These are phyloP conservation scores for Fusarium penzigii DNA, from an alignment of 2,329 filamentous ascomycete species.

Conservation along the genomic window DNA sequence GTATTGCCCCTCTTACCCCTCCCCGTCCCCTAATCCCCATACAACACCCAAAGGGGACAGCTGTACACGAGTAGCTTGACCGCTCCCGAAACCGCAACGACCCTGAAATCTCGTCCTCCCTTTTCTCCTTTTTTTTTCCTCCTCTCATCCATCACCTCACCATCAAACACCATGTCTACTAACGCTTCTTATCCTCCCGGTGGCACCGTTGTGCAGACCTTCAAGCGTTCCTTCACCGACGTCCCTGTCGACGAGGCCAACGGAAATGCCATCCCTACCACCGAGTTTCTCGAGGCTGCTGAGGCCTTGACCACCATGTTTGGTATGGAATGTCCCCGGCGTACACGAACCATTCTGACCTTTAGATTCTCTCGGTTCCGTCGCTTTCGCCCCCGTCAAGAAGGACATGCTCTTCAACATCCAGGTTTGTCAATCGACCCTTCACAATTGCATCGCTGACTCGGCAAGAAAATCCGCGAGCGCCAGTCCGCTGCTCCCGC, in stretches of 20 bases:
- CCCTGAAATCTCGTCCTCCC: constrained; percentile 1
- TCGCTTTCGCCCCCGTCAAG: constrained; percentile 89
- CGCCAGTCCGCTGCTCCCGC: constrained; percentile 75
- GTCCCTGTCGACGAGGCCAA: constrained; percentile 75
- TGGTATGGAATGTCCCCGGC: constrained; percentile 50
- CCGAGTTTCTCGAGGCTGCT: constrained; percentile 86
- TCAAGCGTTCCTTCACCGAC: constrained; percentile 80
- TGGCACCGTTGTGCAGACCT: constrained; percentile 81
- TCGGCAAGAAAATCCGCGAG: constrained; percentile 78
- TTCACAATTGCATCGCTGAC: not conserved
- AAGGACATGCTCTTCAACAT: constrained; percentile 89
- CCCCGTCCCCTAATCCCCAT: constrained; percentile 13
- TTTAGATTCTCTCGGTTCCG: constrained; percentile 64
- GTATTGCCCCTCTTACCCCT: constrained; percentile 27
- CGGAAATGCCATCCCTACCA: constrained; percentile 77
- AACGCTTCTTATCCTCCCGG: constrained; percentile 55
- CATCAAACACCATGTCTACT: constrained; percentile 50
- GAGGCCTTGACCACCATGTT: constrained; percentile 88
- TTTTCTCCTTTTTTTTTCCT: constrained; percentile 6
- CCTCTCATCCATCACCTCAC: constrained; percentile 2
- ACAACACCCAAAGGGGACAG: constrained; percentile 17
- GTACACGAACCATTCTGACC: constrained; percentile 10
- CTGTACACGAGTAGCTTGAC: constrained; percentile 24
- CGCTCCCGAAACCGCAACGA: constrained; percentile 11
- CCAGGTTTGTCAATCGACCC: constrained; percentile 59